Percentiles rank a stretch among this genome's conserved stretches.
Evolutionary conservation across 495 filamentous ascomycete genomes (phyloP).

Genomic region (Penicillium atrosanguineum): DNA sequence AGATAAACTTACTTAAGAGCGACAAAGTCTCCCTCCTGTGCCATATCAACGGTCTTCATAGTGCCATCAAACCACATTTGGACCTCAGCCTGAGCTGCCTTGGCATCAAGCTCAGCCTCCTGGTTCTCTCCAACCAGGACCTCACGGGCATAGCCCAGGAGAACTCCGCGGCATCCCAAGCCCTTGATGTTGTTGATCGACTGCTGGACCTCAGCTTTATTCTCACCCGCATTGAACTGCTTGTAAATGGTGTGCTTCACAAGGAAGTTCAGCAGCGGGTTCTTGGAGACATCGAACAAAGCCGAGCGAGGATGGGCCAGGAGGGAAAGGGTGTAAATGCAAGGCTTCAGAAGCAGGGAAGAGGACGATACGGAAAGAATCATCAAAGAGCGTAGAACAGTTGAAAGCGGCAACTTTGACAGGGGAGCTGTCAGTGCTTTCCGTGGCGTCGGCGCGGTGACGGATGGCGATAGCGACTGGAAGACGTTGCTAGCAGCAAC

Average conservation of each 20-base stretch:
- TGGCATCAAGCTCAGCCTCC: conserved; percentile 29
- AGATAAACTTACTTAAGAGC: conserved; percentile 66
- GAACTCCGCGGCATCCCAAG: conserved; percentile 46
- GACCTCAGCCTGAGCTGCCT: conserved; percentile 56
- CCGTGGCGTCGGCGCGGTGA: conserved; percentile 14
- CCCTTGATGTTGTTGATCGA: conserved; percentile 43
- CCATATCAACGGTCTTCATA: conserved; percentile 71
- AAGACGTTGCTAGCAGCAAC: conserved; percentile 26
- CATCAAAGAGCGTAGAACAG: conserved; percentile 73
- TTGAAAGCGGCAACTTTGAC: conserved; percentile 68
- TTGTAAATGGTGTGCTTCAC: conserved; percentile 51
- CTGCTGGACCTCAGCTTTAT: conserved; percentile 43
- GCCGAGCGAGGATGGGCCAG: conserved; percentile 67
- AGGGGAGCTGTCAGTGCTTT: conserved; percentile 49
- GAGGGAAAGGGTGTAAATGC: conserved; percentile 63
- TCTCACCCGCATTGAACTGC: conserved; percentile 52
- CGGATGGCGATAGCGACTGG: conserved; percentile 17
- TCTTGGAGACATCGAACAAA: conserved; percentile 44
- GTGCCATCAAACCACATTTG: conserved; percentile 72
- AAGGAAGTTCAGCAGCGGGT: conserved; percentile 42
- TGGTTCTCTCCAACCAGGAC: conserved; percentile 40
- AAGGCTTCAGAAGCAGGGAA: conserved; percentile 65
- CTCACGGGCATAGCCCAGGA: conserved; percentile 49
- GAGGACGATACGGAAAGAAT: conserved; percentile 81
- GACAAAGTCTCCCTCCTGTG: conserved; percentile 75